Evolutionary conservation across 2,329 filamentous ascomycete genomes (phyloP).

Genomic region (Aspergillus sp.): DNA sequence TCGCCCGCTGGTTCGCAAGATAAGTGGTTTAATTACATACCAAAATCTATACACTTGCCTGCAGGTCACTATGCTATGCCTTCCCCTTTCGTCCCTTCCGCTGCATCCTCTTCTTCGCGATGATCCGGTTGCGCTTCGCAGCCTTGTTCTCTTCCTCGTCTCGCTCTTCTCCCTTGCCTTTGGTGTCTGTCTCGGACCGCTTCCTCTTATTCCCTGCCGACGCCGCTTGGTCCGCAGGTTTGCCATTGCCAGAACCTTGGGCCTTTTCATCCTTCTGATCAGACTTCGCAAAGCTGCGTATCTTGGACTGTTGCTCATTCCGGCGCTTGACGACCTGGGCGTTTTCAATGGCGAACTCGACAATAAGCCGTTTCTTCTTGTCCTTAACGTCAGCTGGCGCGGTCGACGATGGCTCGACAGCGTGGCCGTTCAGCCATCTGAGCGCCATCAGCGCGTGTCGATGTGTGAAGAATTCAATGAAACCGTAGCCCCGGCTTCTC

Average conservation of each 20-base stretch:
- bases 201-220: constrained; percentile 24
- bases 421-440: constrained; percentile 80
- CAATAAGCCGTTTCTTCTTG: constrained; percentile 80
- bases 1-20: no score
- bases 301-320: constrained; percentile 24
- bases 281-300: constrained; percentile 12
- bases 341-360: constrained; percentile 97
- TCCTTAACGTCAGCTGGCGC: constrained; percentile 43
- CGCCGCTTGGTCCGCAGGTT: constrained; percentile 8
- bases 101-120: constrained; percentile 72
- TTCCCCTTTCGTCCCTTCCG: constrained; percentile 52
- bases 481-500: constrained; percentile 85
- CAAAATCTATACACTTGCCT: no score
- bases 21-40: no score
- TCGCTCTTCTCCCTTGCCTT: constrained; percentile 12
- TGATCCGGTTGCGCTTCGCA: constrained; percentile 63
- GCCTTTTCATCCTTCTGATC: constrained; percentile 11
- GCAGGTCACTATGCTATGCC: constrained; percentile 9
- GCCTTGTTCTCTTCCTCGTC: constrained; percentile 43
- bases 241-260: constrained; percentile 5
- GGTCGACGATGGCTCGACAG: constrained; percentile 35
- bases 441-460: constrained; percentile 91
- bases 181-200: constrained; percentile 16
- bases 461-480: constrained; percentile 92
- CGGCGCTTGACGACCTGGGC: constrained; percentile 85